These are phyloP conservation scores for Leccinum aurantiacum DNA, from an alignment of 768 basidiomycete genomes.

Conservation along the genomic window DNA sequence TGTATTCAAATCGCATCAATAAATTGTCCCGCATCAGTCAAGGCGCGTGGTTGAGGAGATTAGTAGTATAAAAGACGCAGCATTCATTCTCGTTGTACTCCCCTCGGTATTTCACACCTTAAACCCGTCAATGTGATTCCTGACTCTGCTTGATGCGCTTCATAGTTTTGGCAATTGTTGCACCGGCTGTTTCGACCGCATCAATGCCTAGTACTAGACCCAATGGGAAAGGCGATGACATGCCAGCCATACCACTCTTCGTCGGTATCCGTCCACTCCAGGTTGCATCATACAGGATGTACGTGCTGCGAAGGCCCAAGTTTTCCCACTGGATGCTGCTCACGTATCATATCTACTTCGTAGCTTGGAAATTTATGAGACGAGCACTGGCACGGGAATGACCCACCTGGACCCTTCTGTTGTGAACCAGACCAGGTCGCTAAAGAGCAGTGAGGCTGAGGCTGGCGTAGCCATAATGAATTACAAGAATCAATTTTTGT, in stretches of 20 bases:
- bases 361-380: background rate
- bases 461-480: background rate
- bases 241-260: conserved; percentile 6
- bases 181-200: conserved; percentile 3
- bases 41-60: too few relatives aligned
- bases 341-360: background rate
- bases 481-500: conserved; percentile 1
- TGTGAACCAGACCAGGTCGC: background rate
- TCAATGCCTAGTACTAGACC: conserved; percentile 4
- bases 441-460: background rate
- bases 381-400: background rate
- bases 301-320: background rate
- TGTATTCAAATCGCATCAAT: too few relatives aligned
- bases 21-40: too few relatives aligned
- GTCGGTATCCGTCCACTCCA: conserved; percentile 4
- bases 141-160: background rate
- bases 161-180: background rate
- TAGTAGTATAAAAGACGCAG: background rate
- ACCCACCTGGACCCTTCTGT: background rate
- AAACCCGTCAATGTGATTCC: background rate
- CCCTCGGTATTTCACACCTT: too few relatives aligned
- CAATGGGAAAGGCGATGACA: background rate
- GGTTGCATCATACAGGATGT: conserved; percentile 5
- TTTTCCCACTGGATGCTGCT: background rate
- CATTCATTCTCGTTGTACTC: background rate